These are phyloP conservation scores for Massariosphaeria phaeospora DNA, from an alignment of 495 filamentous ascomycete species.

Conservation along the genomic window DNA sequence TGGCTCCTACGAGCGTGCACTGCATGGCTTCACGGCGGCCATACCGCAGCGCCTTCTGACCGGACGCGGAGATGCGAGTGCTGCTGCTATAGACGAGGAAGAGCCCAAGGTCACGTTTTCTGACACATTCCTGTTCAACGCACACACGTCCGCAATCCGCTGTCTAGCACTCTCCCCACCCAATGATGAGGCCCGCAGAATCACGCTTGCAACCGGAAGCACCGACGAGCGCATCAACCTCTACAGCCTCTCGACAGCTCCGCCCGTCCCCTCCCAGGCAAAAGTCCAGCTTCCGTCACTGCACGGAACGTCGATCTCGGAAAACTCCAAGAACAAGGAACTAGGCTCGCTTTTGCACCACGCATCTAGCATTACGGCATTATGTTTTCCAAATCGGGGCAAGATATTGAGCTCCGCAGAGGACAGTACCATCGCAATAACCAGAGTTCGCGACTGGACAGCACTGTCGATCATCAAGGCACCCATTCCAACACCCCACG, in stretches of 20 bases:
- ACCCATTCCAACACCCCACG: slow-evolving; percentile 74
- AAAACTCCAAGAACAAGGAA: slow-evolving; percentile 82
- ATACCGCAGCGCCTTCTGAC: slow-evolving; percentile 43
- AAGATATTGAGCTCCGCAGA: slow-evolving; percentile 82
- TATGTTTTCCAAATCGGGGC: slow-evolving; percentile 77
- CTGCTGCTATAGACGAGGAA: not conserved
- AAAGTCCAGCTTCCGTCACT: slow-evolving; percentile 50
- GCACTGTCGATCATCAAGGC: slow-evolving; percentile 86
- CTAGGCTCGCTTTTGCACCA: slow-evolving; percentile 85
- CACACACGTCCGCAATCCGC: slow-evolving; percentile 83
- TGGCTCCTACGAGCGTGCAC: slow-evolving; percentile 88
- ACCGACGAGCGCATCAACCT: slow-evolving; percentile 93
- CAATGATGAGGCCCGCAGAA: slow-evolving; percentile 58
- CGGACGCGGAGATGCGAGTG: not conserved
- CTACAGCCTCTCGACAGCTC: slow-evolving; percentile 76
- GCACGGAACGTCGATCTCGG: slow-evolving; percentile 61
- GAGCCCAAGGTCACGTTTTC: slow-evolving; percentile 58
- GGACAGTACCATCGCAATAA: slow-evolving; percentile 83
- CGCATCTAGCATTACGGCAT: slow-evolving; percentile 65
- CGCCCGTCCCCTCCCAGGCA: slow-evolving; percentile 43
- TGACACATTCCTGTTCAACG: slow-evolving; percentile 94
- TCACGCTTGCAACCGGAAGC: slow-evolving; percentile 81
- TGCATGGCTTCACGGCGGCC: slow-evolving; percentile 83
- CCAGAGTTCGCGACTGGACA: slow-evolving; percentile 82
- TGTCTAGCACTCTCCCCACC: slow-evolving; percentile 83